Base-by-base conservation (phyloP, 2,329 filamentous ascomycete genomes). In the Graphium sp. region DNA sequence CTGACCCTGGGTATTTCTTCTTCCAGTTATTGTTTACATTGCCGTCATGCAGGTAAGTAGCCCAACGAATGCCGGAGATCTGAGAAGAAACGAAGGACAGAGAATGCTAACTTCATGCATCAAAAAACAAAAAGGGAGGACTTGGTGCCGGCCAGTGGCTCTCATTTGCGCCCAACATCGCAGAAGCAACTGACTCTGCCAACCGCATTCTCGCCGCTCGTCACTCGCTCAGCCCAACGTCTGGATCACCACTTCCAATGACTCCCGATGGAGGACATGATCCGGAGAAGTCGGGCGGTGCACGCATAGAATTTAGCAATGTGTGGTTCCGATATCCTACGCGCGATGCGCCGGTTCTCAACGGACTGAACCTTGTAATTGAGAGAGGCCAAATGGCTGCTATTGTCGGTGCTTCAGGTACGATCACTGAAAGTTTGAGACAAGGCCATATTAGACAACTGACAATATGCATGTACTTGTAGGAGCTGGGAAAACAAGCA, bases 141-240 rank as follows among this genome's bases (percentile, higher is more conserved):
- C 32, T 36, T 9, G 26, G 29, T 9, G 30, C 27, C 3, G 76
- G 74, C 1, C 65, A 75, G 35, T 69, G 73, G 32, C 68, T 83
- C 35, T 67, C 66, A 23, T 76, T 78, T 37, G 68, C 69, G 0
- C 69, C 73, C 6, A 78, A 74, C 35, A 62, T 64, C 0, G 68
- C 68, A 2, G 66, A 73, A 45, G 66, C 64, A 5, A 55, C 61
- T 0, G 65, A 59, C 0, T 68, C 69, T 0, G 60, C 69, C 5
- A 74, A 72, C 41, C 58, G 68, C 11, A 74, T 75, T 34, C 29
- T 27, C 9, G 15, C 19, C 18, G 23, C 14, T 13, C 26, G 22
- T 11, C n/a, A 28, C 2, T 15, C 2, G 7, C n/a, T n/a, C n/a
- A n/a, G n/a, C n/a, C n/a, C n/a, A n/a, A n/a, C n/a, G n/a, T n/a